Evolutionary conservation across 2,329 filamentous ascomycete species (phyloP).

Genomic region (Aureobasidium subglaciale): DNA sequence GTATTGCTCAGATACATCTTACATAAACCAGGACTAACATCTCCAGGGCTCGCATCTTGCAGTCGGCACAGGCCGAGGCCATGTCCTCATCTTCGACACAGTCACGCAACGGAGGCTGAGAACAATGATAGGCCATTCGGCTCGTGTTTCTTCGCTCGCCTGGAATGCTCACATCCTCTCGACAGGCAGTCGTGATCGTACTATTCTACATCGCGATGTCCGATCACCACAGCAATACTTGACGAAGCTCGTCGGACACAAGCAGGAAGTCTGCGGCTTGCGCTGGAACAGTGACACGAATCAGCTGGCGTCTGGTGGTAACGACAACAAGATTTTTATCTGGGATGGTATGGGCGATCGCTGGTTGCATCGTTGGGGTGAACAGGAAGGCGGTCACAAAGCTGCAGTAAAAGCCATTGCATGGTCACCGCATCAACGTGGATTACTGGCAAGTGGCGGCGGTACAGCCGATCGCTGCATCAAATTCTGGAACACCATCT

Average conservation of each 20-base stretch:
- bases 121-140: conserved; percentile 95
- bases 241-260: conserved; percentile 81
- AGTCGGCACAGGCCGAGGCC: conserved; percentile 87
- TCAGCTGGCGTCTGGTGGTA: conserved; percentile 89
- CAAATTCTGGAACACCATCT: conserved; percentile 88
- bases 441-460: conserved; percentile 88
- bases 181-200: conserved; percentile 84
- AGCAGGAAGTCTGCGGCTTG: conserved; percentile 94
- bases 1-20: conserved; percentile 19
- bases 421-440: conserved; percentile 94
- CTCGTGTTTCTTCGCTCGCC: conserved; percentile 83
- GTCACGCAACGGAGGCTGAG: conserved; percentile 75
- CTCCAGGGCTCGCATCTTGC: conserved; percentile 77
- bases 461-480: conserved; percentile 94
- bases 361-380: conserved; percentile 86
- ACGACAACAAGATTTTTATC: conserved; percentile 98
- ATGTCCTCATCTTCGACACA: conserved; percentile 97
- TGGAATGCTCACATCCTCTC: conserved; percentile 98
- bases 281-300: conserved; percentile 97
- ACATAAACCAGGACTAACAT: neutral
- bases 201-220: conserved; percentile 94
- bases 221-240: conserved; percentile 86
- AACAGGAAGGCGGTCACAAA: conserved; percentile 90
- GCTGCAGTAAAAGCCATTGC: conserved; percentile 96
- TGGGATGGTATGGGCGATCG: conserved; percentile 96